A percentile compares a stretch with the other conserved stretches of the same genome.
phyloP scores from a whole-genome alignment of 1,284 basidiomycete genomes.

The Melampsora americana region DNA sequence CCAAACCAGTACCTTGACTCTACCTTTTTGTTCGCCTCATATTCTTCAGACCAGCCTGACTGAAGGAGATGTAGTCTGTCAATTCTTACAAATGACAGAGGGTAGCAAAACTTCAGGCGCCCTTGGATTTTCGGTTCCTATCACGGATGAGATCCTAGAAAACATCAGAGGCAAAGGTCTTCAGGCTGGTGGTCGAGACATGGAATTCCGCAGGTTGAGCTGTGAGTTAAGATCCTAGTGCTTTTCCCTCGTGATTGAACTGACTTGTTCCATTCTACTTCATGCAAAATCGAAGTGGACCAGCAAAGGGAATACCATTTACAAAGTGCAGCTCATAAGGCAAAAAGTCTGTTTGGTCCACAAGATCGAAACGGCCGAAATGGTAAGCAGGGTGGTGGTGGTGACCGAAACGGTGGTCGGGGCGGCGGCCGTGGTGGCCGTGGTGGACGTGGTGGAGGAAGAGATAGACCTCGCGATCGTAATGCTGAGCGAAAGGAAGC shows the following conservation, averaged over 20 bases:
- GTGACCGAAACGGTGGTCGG: background rate
- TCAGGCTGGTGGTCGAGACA: conserved; percentile 32
- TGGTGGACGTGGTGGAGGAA: conserved; percentile 15
- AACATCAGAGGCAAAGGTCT: conserved; percentile 36
- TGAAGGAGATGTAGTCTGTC: conserved; percentile 32
- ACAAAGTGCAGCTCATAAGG: conserved; percentile 25
- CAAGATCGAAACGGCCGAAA: conserved; percentile 13
- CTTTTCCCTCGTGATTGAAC: background rate
- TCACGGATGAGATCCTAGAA: conserved; percentile 27
- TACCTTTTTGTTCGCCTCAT: background rate
- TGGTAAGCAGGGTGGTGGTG: conserved; percentile 7
- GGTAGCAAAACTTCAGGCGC: conserved; percentile 13
- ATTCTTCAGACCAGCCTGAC: conserved; percentile 20
- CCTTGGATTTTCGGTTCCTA: conserved; percentile 14
- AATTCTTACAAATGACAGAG: conserved; percentile 11
- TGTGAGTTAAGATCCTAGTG: conserved; percentile 12
- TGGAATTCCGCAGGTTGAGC: conserved; percentile 23
- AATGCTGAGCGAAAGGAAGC: conserved; percentile 26
- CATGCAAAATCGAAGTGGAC: conserved; percentile 8
- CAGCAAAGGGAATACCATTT: conserved; percentile 32
- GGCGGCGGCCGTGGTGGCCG: conserved; percentile 8
- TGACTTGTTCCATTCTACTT: background rate
- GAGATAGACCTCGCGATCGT: conserved; percentile 7
- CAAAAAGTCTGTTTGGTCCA: conserved; percentile 16
- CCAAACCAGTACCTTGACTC: background rate